Evolutionary conservation across 306 rosid genomes (phyloP).

Genomic region (Lathyrus aphaca): DNA sequence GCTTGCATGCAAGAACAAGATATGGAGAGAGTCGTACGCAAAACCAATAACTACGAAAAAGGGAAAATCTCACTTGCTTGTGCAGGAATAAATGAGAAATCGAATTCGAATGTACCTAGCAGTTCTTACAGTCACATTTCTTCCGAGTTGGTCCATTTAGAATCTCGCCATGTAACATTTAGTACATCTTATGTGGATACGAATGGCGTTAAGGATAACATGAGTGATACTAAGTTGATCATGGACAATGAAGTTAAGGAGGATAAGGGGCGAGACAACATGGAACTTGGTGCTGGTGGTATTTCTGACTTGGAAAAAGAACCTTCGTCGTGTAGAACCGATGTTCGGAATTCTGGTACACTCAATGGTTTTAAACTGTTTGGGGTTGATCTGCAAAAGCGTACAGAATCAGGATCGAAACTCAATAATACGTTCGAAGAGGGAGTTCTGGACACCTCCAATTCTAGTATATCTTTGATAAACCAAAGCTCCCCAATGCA

Average conservation of each 20-base stretch:
- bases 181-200: slow-evolving; percentile 42
- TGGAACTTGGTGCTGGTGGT: slow-evolving; percentile 41
- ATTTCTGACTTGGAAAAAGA: slow-evolving; percentile 36
- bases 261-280: slow-evolving; percentile 39
- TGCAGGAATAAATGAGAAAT: slow-evolving; percentile 48
- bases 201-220: slow-evolving; percentile 42
- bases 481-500: slow-evolving; percentile 24
- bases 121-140: slow-evolving; percentile 60
- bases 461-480: slow-evolving; percentile 28
- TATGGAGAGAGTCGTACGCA: slow-evolving; percentile 37
- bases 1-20: slow-evolving; percentile 36
- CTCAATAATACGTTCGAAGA: slow-evolving; percentile 21
- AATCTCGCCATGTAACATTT: slow-evolving; percentile 48
- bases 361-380: slow-evolving; percentile 52
- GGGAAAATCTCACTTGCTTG: slow-evolving; percentile 44
- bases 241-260: slow-evolving; percentile 42
- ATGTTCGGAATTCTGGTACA: slow-evolving; percentile 35
- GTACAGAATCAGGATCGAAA: slow-evolving; percentile 38
- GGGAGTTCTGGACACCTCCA: slow-evolving; percentile 28
- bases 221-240: slow-evolving; percentile 33
- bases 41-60: slow-evolving; percentile 33
- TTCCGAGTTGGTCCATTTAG: slow-evolving; percentile 64
- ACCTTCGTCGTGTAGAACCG: slow-evolving; percentile 36
- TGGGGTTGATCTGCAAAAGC: slow-evolving; percentile 49
- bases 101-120: slow-evolving; percentile 49